Conservation (phyloP, 73 alveolate genomes). For the Tetrahymena borealis region DNA sequence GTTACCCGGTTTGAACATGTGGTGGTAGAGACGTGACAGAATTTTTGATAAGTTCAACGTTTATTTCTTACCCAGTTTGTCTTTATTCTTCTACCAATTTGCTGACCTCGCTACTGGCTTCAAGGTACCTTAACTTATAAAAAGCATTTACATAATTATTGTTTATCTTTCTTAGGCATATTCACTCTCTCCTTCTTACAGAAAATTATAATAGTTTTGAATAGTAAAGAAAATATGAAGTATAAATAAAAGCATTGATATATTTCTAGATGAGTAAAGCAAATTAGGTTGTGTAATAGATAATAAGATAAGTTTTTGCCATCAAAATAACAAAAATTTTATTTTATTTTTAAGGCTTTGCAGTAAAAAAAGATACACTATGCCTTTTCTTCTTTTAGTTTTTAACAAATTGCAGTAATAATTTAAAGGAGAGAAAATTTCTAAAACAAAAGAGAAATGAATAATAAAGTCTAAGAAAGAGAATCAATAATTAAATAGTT, state of each 20-base stretch:
- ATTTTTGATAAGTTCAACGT: constrained; percentile 40
- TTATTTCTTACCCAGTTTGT: constrained; percentile 26
- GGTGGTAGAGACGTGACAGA: constrained; percentile 43
- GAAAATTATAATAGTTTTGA: not conserved
- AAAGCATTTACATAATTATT: not conserved
- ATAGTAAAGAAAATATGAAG: not conserved
- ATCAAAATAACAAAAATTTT: too few species aligned
- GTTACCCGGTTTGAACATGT: constrained; percentile 13
- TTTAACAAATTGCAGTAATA: not conserved
- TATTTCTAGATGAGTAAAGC: too few species aligned
- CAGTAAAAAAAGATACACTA: not conserved
- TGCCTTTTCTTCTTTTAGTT: not conserved
- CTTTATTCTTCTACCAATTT: constrained; percentile 21
- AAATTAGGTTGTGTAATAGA: too few species aligned
- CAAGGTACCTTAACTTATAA: constrained; percentile 4
- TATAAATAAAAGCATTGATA: not conserved
- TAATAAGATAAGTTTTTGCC: too few species aligned
- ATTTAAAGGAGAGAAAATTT: not conserved
- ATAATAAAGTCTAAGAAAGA: too few species aligned
- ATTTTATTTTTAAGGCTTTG: not conserved
- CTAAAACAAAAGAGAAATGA: not conserved
- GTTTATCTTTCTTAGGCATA: not conserved
- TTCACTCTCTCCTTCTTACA: not conserved
- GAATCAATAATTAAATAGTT: too few species aligned
- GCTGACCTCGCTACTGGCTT: constrained; percentile 33